A percentile compares a stretch with the other conserved stretches of the same genome.
Conservation (phyloP, 2,329 filamentous ascomycete genomes). For the Paracorniculantispora psalliotae region DNA sequence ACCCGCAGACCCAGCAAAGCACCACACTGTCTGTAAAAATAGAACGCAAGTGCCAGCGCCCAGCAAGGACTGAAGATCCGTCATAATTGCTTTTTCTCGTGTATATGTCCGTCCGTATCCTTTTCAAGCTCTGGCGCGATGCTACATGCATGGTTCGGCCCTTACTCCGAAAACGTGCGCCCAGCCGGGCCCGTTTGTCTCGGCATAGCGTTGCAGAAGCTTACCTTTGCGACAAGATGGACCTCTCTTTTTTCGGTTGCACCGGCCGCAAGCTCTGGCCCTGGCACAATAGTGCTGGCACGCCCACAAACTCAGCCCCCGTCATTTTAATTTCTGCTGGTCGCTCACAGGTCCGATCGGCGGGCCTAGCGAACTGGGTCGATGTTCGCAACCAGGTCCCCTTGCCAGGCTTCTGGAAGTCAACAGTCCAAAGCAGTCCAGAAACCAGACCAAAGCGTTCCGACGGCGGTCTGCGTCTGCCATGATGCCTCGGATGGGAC, state of each 20-base stretch:
- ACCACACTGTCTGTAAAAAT: not conserved
- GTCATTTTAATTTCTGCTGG: not conserved
- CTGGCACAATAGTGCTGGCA: too few relatives aligned
- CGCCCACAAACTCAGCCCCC: too few relatives aligned
- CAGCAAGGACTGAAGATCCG: not conserved
- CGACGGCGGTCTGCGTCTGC: not conserved
- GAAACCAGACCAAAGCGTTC: not conserved
- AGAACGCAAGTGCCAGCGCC: not conserved
- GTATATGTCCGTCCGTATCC: too few relatives aligned
- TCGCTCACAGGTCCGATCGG: not conserved
- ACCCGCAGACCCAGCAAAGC: not conserved
- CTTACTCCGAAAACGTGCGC: not conserved
- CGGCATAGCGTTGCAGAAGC: not conserved
- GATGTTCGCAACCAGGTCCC: not conserved
- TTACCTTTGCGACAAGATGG: not conserved
- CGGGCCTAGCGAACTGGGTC: not conserved
- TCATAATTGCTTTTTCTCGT: not conserved
- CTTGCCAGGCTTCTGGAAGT: not conserved
- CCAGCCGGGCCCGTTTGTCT: not conserved
- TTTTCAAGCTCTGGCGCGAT: not conserved
- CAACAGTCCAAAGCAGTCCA: not conserved
- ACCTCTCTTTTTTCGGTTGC: not conserved
- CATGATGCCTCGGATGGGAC: too few relatives aligned
- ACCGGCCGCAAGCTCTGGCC: not conserved
- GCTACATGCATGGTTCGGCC: not conserved